These are phyloP conservation scores for Scalesia atractyloides DNA, from an alignment of 129 eudicot species.

Conservation along the genomic window DNA sequence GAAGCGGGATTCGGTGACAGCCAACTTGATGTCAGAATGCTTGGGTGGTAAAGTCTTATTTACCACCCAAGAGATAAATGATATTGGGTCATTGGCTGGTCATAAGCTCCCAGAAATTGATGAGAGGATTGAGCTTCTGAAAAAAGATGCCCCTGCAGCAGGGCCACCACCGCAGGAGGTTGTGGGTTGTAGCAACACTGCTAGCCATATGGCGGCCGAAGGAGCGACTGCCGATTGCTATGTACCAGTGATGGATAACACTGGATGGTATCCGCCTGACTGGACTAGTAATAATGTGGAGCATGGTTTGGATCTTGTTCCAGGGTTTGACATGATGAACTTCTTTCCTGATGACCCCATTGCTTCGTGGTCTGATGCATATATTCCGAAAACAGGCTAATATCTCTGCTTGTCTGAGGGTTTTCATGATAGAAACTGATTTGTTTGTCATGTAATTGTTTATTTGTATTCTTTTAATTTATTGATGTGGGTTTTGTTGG, in stretches of 20 bases:
- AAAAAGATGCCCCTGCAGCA: not conserved
- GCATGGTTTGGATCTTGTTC: conserved; percentile 17
- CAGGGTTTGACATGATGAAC: conserved; percentile 20
- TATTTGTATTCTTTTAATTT: not conserved
- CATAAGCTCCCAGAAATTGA: conserved; percentile 29
- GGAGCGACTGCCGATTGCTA: not conserved
- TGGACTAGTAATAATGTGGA: conserved; percentile 24
- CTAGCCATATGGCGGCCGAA: not conserved
- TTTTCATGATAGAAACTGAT: not conserved
- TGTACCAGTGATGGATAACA: conserved; percentile 22
- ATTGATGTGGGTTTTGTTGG: not conserved
- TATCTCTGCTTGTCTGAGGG: not conserved
- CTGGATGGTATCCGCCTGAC: conserved; percentile 24
- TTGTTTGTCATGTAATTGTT: not conserved
- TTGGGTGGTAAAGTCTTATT: conserved; percentile 5
- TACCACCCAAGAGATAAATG: not conserved
- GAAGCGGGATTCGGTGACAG: conserved; percentile 2
- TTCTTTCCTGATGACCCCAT: not conserved
- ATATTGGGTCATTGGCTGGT: conserved; percentile 5
- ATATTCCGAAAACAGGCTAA: conserved; percentile 6
- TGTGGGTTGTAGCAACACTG: conserved; percentile 1
- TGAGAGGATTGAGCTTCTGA: conserved; percentile 19
- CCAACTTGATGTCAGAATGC: conserved; percentile 27
- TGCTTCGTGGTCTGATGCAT: conserved; percentile 26
- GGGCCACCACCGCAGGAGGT: not conserved